A percentile compares a stretch with the other conserved stretches of the same genome.
Conservation (phyloP, 2,329 filamentous ascomycete species). For the Furcasterigmium sp. region DNA sequence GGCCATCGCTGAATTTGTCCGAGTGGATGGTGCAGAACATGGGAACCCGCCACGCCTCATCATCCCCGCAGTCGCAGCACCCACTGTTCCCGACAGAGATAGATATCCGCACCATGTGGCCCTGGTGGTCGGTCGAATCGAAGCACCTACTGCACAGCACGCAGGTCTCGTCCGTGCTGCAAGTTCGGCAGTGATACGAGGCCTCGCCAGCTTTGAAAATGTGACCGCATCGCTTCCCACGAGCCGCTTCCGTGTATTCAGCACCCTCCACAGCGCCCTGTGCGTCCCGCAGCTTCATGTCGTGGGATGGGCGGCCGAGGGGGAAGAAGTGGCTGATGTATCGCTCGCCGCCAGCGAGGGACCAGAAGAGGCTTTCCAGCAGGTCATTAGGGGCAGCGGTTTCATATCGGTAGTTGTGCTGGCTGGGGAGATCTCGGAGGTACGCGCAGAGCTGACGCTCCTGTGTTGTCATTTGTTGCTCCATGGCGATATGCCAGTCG, state of each 20-base stretch:
- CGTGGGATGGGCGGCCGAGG: constrained; percentile 57
- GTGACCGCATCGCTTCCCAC: constrained; percentile 92
- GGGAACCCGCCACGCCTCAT: constrained; percentile 86
- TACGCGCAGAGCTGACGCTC: constrained; percentile 82
- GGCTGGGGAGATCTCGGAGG: constrained; percentile 70
- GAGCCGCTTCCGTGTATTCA: constrained; percentile 87
- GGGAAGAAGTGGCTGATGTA: constrained; percentile 81
- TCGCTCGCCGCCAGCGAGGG: constrained; percentile 70
- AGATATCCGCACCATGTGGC: constrained; percentile 84
- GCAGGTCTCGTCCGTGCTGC: constrained; percentile 90
- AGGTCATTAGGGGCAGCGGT: constrained; percentile 67
- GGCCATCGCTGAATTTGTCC: constrained; percentile 40
- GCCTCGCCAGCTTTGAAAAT: constrained; percentile 95
- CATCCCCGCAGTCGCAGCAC: constrained; percentile 95
- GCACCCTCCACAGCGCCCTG: constrained; percentile 92
- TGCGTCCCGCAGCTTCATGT: constrained; percentile 75
- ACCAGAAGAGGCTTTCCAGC: constrained; percentile 77
- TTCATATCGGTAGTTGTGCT: constrained; percentile 71
- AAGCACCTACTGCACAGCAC: constrained; percentile 93
- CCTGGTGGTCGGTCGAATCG: constrained; percentile 89
- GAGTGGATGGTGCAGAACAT: constrained; percentile 94
- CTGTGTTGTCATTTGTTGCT: constrained; percentile 52
- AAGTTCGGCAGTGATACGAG: constrained; percentile 91
- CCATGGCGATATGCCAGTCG: constrained; percentile 33
- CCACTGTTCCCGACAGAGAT: constrained; percentile 88